A percentile compares a stretch with the other conserved stretches of the same genome.
Conservation (phyloP, 306 rosid genomes). For the Gastrolobium villosum region DNA sequence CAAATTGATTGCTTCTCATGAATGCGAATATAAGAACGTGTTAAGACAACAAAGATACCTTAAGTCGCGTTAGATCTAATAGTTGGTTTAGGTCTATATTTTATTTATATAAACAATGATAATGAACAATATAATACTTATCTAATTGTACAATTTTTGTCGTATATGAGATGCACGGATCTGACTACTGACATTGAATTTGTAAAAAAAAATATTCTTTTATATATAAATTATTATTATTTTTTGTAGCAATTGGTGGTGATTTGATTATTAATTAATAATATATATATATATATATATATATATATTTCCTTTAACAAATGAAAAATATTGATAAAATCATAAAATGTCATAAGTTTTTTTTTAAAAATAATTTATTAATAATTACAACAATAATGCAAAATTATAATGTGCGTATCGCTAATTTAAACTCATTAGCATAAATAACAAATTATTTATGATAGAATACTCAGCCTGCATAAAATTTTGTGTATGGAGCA, state of each 20-base stretch:
- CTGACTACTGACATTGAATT: background rate
- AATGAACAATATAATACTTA: background rate
- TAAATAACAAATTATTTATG: background rate
- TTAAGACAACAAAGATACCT: background rate
- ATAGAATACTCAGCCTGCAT: background rate
- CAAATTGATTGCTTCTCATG: background rate
- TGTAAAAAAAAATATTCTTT: too few relatives aligned
- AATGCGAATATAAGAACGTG: conserved; percentile 13
- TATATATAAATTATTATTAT: too few relatives aligned
- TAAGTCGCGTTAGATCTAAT: conserved; percentile 25
- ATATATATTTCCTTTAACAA: too few relatives aligned
- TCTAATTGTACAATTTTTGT: background rate
- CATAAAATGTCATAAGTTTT: too few relatives aligned
- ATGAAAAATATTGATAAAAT: too few relatives aligned
- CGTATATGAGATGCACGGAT: background rate
- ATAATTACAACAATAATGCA: too few relatives aligned
- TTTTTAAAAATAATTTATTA: too few relatives aligned
- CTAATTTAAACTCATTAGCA: background rate
- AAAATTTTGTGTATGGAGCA: background rate
- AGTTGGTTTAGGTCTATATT: background rate
- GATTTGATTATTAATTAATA: too few relatives aligned
- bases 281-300: too few relatives aligned
- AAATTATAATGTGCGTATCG: too few relatives aligned
- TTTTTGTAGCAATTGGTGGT: too few relatives aligned
- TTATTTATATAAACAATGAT: conserved; percentile 1